These are phyloP conservation scores for Bertia moriformis DNA, from an alignment of 2,329 filamentous ascomycete species.

Conservation along the genomic window DNA sequence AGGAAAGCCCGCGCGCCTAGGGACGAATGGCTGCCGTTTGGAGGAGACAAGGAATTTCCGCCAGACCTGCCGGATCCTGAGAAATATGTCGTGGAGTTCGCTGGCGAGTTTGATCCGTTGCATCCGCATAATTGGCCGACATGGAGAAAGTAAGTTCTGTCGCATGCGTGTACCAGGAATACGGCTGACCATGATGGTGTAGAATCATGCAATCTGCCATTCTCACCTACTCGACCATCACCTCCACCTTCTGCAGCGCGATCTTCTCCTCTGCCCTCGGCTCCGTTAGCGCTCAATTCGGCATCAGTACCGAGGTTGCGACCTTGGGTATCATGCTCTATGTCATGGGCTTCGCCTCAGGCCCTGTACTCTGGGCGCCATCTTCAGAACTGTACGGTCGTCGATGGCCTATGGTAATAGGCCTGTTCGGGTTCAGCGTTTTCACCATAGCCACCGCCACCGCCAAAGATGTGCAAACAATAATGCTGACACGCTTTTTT, in stretches of 20 bases:
- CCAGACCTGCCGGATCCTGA: conserved; percentile 38
- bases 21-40: background rate
- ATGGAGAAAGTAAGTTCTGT: conserved; percentile 20
- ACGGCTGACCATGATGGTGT: background rate
- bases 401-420: conserved; percentile 14
- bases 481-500: conserved; percentile 20
- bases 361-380: conserved; percentile 16
- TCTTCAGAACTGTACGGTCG: conserved; percentile 18
- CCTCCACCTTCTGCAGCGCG: conserved; percentile 6
- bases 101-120: conserved; percentile 29
- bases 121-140: conserved; percentile 35
- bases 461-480: conserved; percentile 17
- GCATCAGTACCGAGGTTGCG: conserved; percentile 11
- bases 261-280: conserved; percentile 5
- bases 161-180: no score
- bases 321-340: conserved; percentile 19
- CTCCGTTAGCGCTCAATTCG: conserved; percentile 3
- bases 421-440: conserved; percentile 12
- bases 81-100: conserved; percentile 44
- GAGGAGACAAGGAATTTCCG: conserved; percentile 15
- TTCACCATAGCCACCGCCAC: conserved; percentile 20
- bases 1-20: background rate
- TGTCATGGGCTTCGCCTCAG: conserved; percentile 20
- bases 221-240: conserved; percentile 5
- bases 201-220: background rate